Evolutionary conservation across 495 filamentous ascomycete species (phyloP).

Genomic region (Arthonia radiata): DNA sequence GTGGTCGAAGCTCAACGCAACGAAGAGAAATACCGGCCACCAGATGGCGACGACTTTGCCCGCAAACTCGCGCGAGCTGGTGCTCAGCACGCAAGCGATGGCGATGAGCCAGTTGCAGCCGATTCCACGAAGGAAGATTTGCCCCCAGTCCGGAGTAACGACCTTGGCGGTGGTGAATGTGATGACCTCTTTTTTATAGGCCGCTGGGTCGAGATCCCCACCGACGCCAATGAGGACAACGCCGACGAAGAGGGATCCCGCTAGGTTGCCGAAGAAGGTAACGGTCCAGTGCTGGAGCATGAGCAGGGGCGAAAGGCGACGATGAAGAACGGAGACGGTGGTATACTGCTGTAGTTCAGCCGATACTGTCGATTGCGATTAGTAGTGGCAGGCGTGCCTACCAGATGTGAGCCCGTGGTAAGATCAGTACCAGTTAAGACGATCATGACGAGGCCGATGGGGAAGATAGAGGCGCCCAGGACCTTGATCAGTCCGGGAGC

Average conservation of each 20-base stretch:
- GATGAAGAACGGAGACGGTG: constrained; percentile 26
- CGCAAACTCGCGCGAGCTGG: constrained; percentile 27
- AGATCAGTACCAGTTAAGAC: constrained; percentile 34
- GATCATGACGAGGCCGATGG: constrained; percentile 32
- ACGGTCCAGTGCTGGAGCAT: constrained; percentile 29
- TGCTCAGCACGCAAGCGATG: constrained; percentile 30
- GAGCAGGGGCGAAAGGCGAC: constrained; percentile 21
- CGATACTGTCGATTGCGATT: no score
- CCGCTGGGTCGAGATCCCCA: constrained; percentile 25
- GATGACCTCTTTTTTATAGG: constrained; percentile 24
- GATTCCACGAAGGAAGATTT: constrained; percentile 34
- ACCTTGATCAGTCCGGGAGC: constrained; percentile 32
- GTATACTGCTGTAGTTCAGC: no score
- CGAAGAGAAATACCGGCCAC: constrained; percentile 36
- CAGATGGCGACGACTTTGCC: constrained; percentile 37
- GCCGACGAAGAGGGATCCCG: constrained; percentile 32
- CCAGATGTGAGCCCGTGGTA: constrained; percentile 34
- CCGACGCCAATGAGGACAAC: constrained; percentile 35
- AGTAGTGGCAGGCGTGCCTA: constrained; percentile 4
- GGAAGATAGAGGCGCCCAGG: constrained; percentile 29
- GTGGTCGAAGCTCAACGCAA: constrained; percentile 32
- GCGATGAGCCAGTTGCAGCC: constrained; percentile 41
- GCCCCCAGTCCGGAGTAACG: constrained; percentile 29
- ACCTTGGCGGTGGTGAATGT: constrained; percentile 28
- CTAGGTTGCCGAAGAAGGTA: constrained; percentile 34